Evolutionary conservation across 805 yeast species (phyloP), one percentile per base, ranked within the genome.

Genomic region (Clavispora vitiphila): DNA sequence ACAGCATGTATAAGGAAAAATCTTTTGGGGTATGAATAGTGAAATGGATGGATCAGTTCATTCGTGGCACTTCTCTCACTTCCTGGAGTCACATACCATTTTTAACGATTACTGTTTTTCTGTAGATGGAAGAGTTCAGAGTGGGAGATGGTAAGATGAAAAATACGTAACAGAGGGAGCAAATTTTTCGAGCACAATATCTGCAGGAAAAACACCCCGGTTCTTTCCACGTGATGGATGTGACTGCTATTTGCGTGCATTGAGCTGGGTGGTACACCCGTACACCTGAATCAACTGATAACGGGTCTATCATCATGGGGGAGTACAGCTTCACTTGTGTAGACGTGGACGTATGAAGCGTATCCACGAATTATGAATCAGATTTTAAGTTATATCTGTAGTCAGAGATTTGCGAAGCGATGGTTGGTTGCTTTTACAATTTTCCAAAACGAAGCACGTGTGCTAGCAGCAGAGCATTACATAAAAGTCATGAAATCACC

Each of bases 51-150:
- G 12, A 15, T 15, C 19, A 15, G n/a, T 16, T 29, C 20, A 16
- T 29, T 29, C 12, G 20, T 29, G 20, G 20, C 19, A 29, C 32
- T 29, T 29, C 20, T 29, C n/a, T 29, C 9, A 20, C 12, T 15
- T 15, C 16, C 36, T 22, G 19, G 11, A 15, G 37, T 6, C 19
- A 61, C 67, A 61, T 62, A 62, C 67, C 67, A 62, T 61, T 52
- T 58, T 61, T 51, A 55, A 52, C 56, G 53, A 49, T 59, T 60
- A 55, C 42, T 52, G 50, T 44, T 49, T 51, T 50, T 48, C 50
- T 35, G 27, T 51, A 43, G 39, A 44, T 41, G 48, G 46, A 46
- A 46, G 50, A 41, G 37, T 43, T 44, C 40, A 26, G 41, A 39
- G 29, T 30, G 32, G 32, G 32, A 29, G 32, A 29, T 29, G 20